Base-by-base conservation (phyloP, 179 eudicot species). In the Nepenthes alata region DNA sequence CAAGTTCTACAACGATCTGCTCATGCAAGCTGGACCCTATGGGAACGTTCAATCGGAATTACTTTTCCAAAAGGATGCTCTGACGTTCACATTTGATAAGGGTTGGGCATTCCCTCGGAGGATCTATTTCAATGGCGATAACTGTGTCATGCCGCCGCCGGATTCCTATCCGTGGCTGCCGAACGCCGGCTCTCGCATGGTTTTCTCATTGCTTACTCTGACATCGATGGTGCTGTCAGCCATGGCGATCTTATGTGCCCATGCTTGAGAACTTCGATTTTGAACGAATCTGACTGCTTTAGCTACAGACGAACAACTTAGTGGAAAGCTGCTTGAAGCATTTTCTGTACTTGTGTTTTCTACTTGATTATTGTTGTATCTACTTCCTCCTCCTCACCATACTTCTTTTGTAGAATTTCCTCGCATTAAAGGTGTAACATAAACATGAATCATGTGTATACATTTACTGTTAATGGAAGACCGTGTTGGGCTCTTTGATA, bases 51-150 rank as follows among this genome's bases (percentile, higher is more conserved):
- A 88, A 61, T 85, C 93, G 0, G 96, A 88, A 67, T 54, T 88
- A 6, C 84, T 88, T 8, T 79, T 88, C 67, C 74, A 66, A 2
- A 85, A 85, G 67, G 91, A 87, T 54, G 44, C 48, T 47, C 41
- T 72, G 34, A 74, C 77, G 35, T 87, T 87, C 71, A 79, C 88
- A 25, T 85, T 87, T 25, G 82, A 81, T 3, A 77, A 83, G 65
- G 95, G 95, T 9, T 87, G 91, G 95, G 91, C 83, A 37, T 87
- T 85, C 48, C 95, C 95, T 2, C 61, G 83, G 39, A 78, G 84
- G 50, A 64, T 87, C 48, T 85, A 82, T 63, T 87, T 87, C 75
- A 85, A 87, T 47, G 95, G 95, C 14, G 95, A 87, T 60, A 72
- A 77, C 53, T 87, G 95, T 67, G 85, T 87, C 37, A 83, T 85